phyloP scores from a whole-genome alignment of 495 filamentous ascomycete species.

The Clohesyomyces aquaticus region DNA sequence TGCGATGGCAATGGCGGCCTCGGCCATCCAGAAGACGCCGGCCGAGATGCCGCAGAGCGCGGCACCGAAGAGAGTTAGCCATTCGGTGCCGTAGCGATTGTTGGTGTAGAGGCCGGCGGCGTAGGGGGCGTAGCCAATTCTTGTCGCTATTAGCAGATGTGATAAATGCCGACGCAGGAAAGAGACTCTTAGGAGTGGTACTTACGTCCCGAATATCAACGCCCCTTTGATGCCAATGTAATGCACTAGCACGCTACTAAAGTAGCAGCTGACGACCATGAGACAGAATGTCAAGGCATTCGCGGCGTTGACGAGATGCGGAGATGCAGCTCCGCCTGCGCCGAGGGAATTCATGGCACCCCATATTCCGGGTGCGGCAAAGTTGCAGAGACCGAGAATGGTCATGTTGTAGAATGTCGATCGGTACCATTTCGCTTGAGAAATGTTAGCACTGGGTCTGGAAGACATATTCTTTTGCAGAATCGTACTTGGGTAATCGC shows the following conservation, averaged over 20 bases:
- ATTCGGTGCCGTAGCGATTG: slow-evolving; percentile 65
- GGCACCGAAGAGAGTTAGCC: slow-evolving; percentile 66
- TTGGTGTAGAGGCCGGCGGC: slow-evolving; percentile 69
- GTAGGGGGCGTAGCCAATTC: slow-evolving; percentile 66
- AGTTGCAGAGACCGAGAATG: slow-evolving; percentile 65
- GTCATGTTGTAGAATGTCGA: slow-evolving; percentile 67
- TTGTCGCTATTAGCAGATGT: background rate
- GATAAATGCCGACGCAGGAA: background rate
- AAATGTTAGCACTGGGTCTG: background rate
- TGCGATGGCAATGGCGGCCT: slow-evolving; percentile 65
- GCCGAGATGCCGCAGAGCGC: slow-evolving; percentile 67
- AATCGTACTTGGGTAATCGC: slow-evolving; percentile 7
- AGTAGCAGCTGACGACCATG: slow-evolving; percentile 65
- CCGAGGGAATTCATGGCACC: slow-evolving; percentile 71
- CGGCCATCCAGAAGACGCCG: slow-evolving; percentile 70
- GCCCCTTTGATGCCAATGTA: slow-evolving; percentile 68
- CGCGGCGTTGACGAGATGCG: slow-evolving; percentile 69
- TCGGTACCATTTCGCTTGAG: slow-evolving; percentile 59
- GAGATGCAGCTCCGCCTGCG: slow-evolving; percentile 64
- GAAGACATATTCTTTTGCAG: background rate
- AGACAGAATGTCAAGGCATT: slow-evolving; percentile 69
- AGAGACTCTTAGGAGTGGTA: background rate
- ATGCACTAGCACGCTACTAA: slow-evolving; percentile 57
- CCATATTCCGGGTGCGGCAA: slow-evolving; percentile 69
- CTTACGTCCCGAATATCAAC: slow-evolving; percentile 61